Evolutionary conservation across 306 rosid species (phyloP).

Genomic region (Castanopsis chinensis): DNA sequence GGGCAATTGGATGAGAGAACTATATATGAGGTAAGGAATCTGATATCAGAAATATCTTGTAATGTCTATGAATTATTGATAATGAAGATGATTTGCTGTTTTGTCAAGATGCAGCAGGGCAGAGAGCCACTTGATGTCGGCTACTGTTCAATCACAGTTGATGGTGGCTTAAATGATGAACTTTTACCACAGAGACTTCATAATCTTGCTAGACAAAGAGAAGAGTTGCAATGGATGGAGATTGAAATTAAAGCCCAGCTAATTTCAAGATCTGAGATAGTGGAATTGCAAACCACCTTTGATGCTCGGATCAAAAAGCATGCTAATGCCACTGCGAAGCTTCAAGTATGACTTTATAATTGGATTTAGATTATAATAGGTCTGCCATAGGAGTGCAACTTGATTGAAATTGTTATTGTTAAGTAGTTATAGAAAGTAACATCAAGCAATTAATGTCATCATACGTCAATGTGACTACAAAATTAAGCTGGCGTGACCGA

Average conservation of each 20-base stretch:
- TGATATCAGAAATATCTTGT: constrained; percentile 19
- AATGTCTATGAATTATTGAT: constrained; percentile 28
- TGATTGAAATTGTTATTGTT: neutral
- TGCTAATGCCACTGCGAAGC: constrained; percentile 54
- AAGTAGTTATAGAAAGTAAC: neutral
- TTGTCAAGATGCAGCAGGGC: constrained; percentile 94
- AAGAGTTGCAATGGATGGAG: constrained; percentile 72
- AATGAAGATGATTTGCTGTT: constrained; percentile 46
- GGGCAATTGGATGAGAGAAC: constrained; percentile 93
- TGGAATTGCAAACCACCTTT: constrained; percentile 63
- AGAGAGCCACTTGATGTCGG: constrained; percentile 88
- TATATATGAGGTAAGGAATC: constrained; percentile 82
- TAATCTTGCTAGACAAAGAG: constrained; percentile 70
- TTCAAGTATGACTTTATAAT: constrained; percentile 60
- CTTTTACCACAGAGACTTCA: constrained; percentile 70
- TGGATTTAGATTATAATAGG: neutral
- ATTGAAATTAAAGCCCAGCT: constrained; percentile 77
- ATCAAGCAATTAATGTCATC: neutral
- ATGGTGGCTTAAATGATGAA: constrained; percentile 63
- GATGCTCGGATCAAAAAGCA: constrained; percentile 86
- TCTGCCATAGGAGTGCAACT: neutral
- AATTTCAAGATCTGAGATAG: constrained; percentile 78
- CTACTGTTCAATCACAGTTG: constrained; percentile 78
- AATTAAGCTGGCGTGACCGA: neutral
- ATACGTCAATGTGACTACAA: neutral